Evolutionary conservation across 1,284 basidiomycete genomes (phyloP).

Genomic region (Tremellales sp.): DNA sequence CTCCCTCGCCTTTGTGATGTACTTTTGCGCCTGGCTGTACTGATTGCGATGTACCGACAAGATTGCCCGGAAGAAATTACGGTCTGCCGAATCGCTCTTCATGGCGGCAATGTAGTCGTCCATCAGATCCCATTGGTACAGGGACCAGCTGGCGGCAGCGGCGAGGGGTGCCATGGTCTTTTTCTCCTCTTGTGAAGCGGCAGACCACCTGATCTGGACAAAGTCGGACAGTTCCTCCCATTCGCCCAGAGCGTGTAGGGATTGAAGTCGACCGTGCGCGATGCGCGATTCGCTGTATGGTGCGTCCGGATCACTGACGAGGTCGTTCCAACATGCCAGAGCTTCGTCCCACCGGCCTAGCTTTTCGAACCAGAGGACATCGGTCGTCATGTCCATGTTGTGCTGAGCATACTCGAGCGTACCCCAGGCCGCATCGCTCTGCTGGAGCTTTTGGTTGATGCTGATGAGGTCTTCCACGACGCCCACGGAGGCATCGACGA

Average conservation of each 20-base stretch:
- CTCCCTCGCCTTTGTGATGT: constrained; percentile 94
- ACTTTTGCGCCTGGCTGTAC: constrained; percentile 80
- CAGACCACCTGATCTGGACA: constrained; percentile 85
- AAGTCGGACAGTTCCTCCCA: constrained; percentile 89
- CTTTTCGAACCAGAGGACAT: constrained; percentile 85
- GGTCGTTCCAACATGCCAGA: constrained; percentile 64
- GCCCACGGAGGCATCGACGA: constrained; percentile 64
- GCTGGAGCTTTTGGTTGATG: constrained; percentile 96
- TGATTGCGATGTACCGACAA: constrained; percentile 94
- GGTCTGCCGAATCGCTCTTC: constrained; percentile 88
- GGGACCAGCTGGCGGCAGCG: constrained; percentile 93
- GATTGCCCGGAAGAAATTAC: constrained; percentile 94
- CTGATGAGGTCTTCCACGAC: constrained; percentile 94
- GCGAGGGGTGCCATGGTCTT: constrained; percentile 94
- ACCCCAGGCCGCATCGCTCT: constrained; percentile 94
- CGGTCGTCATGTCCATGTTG: constrained; percentile 49
- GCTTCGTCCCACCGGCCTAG: constrained; percentile 97
- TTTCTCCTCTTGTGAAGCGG: constrained; percentile 76
- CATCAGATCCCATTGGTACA: constrained; percentile 98
- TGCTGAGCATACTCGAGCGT: constrained; percentile 80
- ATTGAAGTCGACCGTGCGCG: constrained; percentile 82
- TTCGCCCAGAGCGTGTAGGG: constrained; percentile 94
- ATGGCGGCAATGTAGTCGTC: constrained; percentile 94
- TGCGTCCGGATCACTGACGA: constrained; percentile 33
- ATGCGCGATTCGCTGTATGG: constrained; percentile 67